Conservation (phyloP, 192 early-diverging fungal species). For the Coemansia sp. region DNA sequence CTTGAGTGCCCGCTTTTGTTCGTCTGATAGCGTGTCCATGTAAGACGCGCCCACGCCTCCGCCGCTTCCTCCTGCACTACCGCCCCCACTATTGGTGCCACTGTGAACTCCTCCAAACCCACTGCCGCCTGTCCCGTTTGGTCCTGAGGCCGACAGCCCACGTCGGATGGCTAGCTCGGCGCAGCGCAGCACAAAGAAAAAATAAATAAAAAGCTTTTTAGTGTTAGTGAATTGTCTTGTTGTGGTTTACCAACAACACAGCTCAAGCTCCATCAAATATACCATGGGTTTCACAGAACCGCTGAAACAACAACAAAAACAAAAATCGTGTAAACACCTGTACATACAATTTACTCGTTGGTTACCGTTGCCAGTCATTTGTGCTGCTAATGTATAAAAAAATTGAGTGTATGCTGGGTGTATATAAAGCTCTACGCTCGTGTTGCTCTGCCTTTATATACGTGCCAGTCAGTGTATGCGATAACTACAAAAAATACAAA, state of each 20-base stretch:
- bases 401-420: background rate
- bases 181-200: background rate
- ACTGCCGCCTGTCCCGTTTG: background rate
- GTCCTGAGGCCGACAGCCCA: slow-evolving; percentile 16
- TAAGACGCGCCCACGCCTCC: slow-evolving; percentile 8
- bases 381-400: background rate
- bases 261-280: no score
- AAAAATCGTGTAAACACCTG: no score
- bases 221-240: no score
- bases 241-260: no score
- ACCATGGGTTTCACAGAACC: no score
- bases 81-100: slow-evolving; percentile 12
- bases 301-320: no score
- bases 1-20: slow-evolving; percentile 45
- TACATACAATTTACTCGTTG: slow-evolving; percentile 41
- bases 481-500: background rate
- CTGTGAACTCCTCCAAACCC: slow-evolving; percentile 8
- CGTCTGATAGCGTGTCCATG: slow-evolving; percentile 39
- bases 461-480: background rate
- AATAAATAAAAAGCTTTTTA: background rate
- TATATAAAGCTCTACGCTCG: no score
- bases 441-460: background rate
- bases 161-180: slow-evolving; percentile 37
- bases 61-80: slow-evolving; percentile 6
- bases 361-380: slow-evolving; percentile 22